A percentile compares a stretch with the other conserved stretches of the same genome.
Evolutionary conservation across 2,329 filamentous ascomycete species (phyloP).

Genomic region (Ampelomyces quisqualis): DNA sequence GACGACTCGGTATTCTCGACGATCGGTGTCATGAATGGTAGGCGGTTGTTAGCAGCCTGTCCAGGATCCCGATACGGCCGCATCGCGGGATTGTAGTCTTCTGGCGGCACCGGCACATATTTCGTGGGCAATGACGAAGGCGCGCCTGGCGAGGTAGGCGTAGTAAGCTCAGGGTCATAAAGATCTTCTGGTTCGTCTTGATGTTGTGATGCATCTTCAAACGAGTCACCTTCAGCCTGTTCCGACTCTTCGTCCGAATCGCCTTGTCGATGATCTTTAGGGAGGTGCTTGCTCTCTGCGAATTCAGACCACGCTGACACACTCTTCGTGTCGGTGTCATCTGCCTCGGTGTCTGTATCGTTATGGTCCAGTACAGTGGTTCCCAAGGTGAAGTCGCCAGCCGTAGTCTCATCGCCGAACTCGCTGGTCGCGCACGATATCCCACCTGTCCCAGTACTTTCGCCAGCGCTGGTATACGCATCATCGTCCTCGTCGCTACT

Average conservation of each 20-base stretch:
- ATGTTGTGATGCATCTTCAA: slow-evolving; percentile 36
- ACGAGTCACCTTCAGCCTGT: slow-evolving; percentile 38
- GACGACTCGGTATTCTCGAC: slow-evolving; percentile 93
- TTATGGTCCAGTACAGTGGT: slow-evolving; percentile 49
- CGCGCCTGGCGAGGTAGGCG: slow-evolving; percentile 49
- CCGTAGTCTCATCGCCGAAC: slow-evolving; percentile 62
- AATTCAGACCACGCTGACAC: slow-evolving; percentile 89
- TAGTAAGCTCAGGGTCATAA: slow-evolving; percentile 46
- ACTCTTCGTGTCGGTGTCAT: slow-evolving; percentile 45
- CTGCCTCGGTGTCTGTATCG: slow-evolving; percentile 37
- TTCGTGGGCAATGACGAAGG: slow-evolving; percentile 51
- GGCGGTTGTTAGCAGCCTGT: slow-evolving; percentile 80
- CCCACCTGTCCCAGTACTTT: slow-evolving; percentile 78
- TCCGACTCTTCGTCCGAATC: slow-evolving; percentile 42
- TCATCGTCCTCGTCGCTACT: slow-evolving; percentile 60
- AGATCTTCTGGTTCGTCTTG: slow-evolving; percentile 32
- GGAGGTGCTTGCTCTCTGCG: slow-evolving; percentile 69
- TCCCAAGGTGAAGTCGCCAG: slow-evolving; percentile 52
- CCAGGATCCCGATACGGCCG: slow-evolving; percentile 78
- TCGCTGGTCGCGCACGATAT: slow-evolving; percentile 65
- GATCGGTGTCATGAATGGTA: slow-evolving; percentile 99
- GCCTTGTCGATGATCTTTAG: slow-evolving; percentile 42
- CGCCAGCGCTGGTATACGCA: slow-evolving; percentile 78
- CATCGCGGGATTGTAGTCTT: slow-evolving; percentile 79
- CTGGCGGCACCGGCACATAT: slow-evolving; percentile 78